Conservation (phyloP, 2,329 filamentous ascomycete genomes). For the Rhinocladiella mackenziei region DNA sequence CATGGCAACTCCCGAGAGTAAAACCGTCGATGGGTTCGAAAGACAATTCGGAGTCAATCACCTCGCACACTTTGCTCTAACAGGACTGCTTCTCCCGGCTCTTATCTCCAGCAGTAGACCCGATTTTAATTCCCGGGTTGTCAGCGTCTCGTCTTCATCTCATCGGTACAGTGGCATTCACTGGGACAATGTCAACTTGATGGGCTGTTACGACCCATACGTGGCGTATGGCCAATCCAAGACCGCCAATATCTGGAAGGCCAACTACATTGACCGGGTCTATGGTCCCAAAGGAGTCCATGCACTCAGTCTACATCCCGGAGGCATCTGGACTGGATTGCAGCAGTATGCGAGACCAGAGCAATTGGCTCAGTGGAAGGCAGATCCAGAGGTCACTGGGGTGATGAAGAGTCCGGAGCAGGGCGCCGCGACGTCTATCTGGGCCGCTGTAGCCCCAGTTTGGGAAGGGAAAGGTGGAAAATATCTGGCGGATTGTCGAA, state of each 20-base stretch:
- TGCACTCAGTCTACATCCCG: constrained; percentile 47
- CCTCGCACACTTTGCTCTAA: constrained; percentile 48
- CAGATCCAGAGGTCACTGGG: not conserved
- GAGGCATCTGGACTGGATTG: constrained; percentile 35
- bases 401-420: constrained; percentile 35
- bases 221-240: constrained; percentile 49
- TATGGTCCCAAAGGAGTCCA: constrained; percentile 44
- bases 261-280: constrained; percentile 50
- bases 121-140: constrained; percentile 45
- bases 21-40: constrained; percentile 47
- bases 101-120: constrained; percentile 40
- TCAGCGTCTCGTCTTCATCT: constrained; percentile 44
- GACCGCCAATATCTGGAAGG: constrained; percentile 49
- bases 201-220: constrained; percentile 37
- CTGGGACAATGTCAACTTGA: constrained; percentile 39
- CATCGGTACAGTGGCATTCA: constrained; percentile 39
- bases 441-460: constrained; percentile 7
- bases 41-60: constrained; percentile 42
- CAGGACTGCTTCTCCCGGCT: constrained; percentile 45
- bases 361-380: not conserved
- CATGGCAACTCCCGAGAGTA: constrained; percentile 5
- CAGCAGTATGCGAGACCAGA: not conserved
- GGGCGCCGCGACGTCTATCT: constrained; percentile 31
- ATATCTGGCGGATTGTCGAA: constrained; percentile 19
- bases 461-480: constrained; percentile 4